Base-by-base conservation (phyloP, 805 yeast species). In the Starmerella bombicola region DNA sequence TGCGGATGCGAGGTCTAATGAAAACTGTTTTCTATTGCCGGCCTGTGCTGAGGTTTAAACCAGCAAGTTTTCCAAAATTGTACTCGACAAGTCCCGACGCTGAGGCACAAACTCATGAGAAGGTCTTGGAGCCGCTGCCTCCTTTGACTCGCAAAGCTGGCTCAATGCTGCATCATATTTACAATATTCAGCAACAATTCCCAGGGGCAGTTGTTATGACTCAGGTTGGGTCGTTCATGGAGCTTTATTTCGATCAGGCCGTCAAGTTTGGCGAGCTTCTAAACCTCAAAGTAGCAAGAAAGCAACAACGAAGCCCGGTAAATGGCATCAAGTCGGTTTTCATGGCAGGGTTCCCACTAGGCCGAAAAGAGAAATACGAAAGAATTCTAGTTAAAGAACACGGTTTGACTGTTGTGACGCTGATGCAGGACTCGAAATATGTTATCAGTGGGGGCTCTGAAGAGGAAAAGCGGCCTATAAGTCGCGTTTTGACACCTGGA, bases 301-400 rank as follows among this genome's bases (percentile, higher is more conserved):
- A 40, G 42, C 50, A 32, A 58, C 66, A 25, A 59, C 54, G 16
- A 43, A 52, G 29, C 62, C 63, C 42, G 65, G 42, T 43, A 19
- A 36, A 43, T 25, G 49, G 65, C 22, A 52, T 52, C 41, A 41
- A 33, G 29, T 38, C 40, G 33, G 52, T 55, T n/a, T 43, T 51
- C 20, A 84, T 91, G 80, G 83, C 96, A 0, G 98, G 98, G 0
- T 91, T 91, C 52, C 98, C 98, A 0, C 65, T 71, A 4, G 60
- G 63, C 31, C 82, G 76, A 42, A 59, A 85, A 16, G 80, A 77
- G 40, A 71, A 84, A 43, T 86, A 82, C 55, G 70, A 85, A 28
- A 74, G 75, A 51, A 66, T 76, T 0, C 67, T 86, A 21, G 93
- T 91, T 2, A 76, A 77, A 40, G 82, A 76, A 26, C 60, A 71